Base-by-base conservation (phyloP, 495 filamentous ascomycete genomes). In the Elasticomyces elasticus region DNA sequence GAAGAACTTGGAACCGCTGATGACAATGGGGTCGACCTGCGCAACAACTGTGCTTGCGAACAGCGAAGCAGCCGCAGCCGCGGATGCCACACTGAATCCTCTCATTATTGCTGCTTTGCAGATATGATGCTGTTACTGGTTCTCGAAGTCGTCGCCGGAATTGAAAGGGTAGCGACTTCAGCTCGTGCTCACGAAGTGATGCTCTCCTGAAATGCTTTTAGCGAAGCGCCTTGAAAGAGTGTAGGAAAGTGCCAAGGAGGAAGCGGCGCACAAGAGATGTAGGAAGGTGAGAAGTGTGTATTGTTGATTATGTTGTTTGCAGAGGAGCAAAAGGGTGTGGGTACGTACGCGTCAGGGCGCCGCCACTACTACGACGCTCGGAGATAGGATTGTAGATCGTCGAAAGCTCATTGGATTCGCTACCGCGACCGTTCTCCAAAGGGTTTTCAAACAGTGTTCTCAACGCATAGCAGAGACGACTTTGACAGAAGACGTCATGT, bases 1-100 rank as follows among this genome's bases (percentile, higher is more conserved):
- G 71, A 95, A 96, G 74, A 88, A 89, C 63, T 89, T 84, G 53
- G 78, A 79, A 25, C 83, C 83, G 81, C 67, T 70, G 62, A 71
- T 71, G 22, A 69, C 67, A 52, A 72, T 68, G 38, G 68, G 68
- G 55, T 69, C 67, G 41, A 69, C 60, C 49, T 51, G 63, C 28
- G 56, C 50, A 2, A 44, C 28, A 12, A 58, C 67, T 20, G 59
- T 52, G n/a, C 62, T 63, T 30, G 61, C 58, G 38, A 71, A 61
- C 24, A 69, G 52, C 41, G 54, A 56, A 11, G 62, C 49, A 17
- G 68, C 61, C 25, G 64, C 61, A 19, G 64, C 54, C 7, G 63
- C 61, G n/a, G 67, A 60, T 10, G 52, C 51, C n/a, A 60, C 24
- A 26, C 57, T 44, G 44, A 58, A 52, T 17, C 53, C 47, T 41